phyloP scores from a whole-genome alignment of 805 yeast genomes.

The Groenewaldozyma tartarivorans region DNA sequence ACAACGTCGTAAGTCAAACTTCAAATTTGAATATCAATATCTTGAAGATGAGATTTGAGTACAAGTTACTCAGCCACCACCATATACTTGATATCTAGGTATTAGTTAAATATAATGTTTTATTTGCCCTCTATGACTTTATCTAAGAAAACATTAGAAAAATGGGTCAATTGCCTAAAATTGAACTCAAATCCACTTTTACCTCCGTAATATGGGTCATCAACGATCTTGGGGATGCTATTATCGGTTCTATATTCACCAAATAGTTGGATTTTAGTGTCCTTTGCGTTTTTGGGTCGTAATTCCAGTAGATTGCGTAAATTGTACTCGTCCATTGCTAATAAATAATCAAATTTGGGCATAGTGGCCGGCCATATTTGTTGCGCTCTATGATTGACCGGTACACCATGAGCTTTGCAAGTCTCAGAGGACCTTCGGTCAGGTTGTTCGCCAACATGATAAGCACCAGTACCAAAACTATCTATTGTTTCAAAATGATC shows the following conservation, averaged over 20 bases:
- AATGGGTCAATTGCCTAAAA: slow-evolving; percentile 65
- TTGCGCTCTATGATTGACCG: slow-evolving; percentile 68
- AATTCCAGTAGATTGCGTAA: slow-evolving; percentile 32
- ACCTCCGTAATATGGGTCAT: slow-evolving; percentile 93
- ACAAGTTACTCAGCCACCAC: too few relatives aligned
- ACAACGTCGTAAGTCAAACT: slow-evolving; percentile 50
- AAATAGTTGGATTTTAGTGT: slow-evolving; percentile 38
- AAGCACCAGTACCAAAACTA: slow-evolving; percentile 83
- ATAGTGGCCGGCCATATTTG: slow-evolving; percentile 66
- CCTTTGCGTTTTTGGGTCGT: slow-evolving; percentile 30
- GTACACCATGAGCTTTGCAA: slow-evolving; percentile 62
- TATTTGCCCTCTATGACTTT: background rate
- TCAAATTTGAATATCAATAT: slow-evolving; percentile 39
- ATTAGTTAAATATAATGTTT: background rate
- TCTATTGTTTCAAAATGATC: slow-evolving; percentile 50
- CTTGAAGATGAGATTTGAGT: slow-evolving; percentile 32
- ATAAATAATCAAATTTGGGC: slow-evolving; percentile 42
- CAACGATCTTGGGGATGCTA: slow-evolving; percentile 48
- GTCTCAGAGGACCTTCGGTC: slow-evolving; percentile 64
- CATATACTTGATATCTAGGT: too few relatives aligned
- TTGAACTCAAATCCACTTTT: slow-evolving; percentile 70
- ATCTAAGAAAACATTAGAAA: slow-evolving; percentile 59
- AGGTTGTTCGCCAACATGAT: slow-evolving; percentile 75
- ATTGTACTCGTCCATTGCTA: slow-evolving; percentile 49
- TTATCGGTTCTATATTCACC: slow-evolving; percentile 68